Evolutionary conservation across 2,329 filamentous ascomycete genomes (phyloP), one percentile per base, ranked within the genome.

Genomic region (Sclerotinia subarctica): DNA sequence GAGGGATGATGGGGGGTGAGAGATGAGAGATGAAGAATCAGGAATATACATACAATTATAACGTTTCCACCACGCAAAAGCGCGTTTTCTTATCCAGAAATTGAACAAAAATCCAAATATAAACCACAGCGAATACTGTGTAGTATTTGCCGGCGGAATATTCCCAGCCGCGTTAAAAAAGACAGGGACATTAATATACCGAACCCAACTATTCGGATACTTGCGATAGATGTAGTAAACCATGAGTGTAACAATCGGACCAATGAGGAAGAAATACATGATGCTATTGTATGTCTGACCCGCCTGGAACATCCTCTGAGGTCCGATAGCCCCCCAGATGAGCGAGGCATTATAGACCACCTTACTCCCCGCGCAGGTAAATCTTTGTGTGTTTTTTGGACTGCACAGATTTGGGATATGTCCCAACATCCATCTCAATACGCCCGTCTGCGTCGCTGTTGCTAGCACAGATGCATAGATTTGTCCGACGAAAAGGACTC

Each of bases 331-430:
- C 32, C 84, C 84, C 83, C 84, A 86, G 5, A 86, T 78, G 0
- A 86, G 81, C 0, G 83, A 82, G 1, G 84, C 83, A 0, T 84
- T 86, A 76, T 86, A 87, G 75, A 86, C 85, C 5, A 82, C 84
- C 74, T 84, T 53, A 5, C 49, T 38, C 1, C n/a, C 81, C 10
- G 82, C 82, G 71, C 83, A 85, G 32, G 78, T 80, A 72, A 84
- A 85, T 3, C 80, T 78, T 68, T 83, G 80, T 0, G 79, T 72
- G 60, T 83, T 80, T 63, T 78, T 77, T 0, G 73, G 67, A 19
- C 74, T 72, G 71, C 82, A 84, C 64, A 84, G 79, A 1, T 76
- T 78, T 0, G 77, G 70, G 52, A 84, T 79, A 66, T 82, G 66
- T 56, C 78, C 75, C 64, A 80, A 70, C 73, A 78, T 78, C 76